These are phyloP conservation scores for Oehlia diaphana DNA, from an alignment of 192 early-diverging fungal species.

Conservation along the genomic window DNA sequence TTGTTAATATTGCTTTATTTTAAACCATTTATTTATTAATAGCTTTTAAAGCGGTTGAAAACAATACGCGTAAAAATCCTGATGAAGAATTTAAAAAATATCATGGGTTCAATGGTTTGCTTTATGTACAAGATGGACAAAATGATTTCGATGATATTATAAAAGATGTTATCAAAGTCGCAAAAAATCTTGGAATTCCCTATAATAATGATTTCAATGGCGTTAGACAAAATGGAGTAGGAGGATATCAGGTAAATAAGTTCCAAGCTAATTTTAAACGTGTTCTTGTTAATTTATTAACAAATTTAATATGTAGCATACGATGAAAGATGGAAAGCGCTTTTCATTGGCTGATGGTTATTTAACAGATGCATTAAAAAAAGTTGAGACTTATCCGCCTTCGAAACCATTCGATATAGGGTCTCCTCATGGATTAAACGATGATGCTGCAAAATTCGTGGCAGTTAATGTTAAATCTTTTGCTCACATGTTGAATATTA, in stretches of 20 bases:
- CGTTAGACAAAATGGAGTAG: background rate
- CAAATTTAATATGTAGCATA: background rate
- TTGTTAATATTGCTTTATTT: background rate
- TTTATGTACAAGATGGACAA: background rate
- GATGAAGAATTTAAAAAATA: slow-evolving; percentile 1
- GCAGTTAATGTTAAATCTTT: background rate
- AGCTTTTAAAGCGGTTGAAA: background rate
- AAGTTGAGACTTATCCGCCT: background rate
- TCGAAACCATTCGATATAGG: background rate
- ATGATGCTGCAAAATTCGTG: background rate
- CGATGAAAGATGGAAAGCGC: background rate
- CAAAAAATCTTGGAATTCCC: background rate
- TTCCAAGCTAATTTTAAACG: no score
- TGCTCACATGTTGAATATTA: background rate
- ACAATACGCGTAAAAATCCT: background rate
- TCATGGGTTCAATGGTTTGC: slow-evolving; percentile 2
- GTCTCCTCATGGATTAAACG: background rate
- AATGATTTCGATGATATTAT: background rate
- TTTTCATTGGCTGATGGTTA: background rate
- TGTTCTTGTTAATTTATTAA: background rate
- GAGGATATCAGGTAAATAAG: background rate
- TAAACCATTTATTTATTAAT: background rate
- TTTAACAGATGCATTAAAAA: background rate
- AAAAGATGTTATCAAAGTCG: background rate
- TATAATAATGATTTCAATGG: slow-evolving; percentile 1